Percentiles rank a stretch among this genome's conserved stretches.
Conservation (phyloP, 441 rosid genomes). For the Pelargonium australe region DNA sequence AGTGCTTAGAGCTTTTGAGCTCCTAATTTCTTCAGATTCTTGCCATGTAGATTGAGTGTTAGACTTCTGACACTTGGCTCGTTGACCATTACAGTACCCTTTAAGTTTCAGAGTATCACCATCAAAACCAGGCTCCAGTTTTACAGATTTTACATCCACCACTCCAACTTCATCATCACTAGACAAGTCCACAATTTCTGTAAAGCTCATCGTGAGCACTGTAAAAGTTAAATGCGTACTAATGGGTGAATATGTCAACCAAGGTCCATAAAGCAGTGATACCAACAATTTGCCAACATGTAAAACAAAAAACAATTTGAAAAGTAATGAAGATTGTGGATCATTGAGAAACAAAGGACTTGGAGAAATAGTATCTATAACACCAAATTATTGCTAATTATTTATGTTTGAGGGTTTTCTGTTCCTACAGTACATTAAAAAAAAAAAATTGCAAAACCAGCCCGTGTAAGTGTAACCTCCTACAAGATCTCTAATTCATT, state of each 20-base stretch:
- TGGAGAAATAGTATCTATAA: too few relatives aligned
- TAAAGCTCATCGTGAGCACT: not conserved
- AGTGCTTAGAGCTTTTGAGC: constrained; percentile 25
- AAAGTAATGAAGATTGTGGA: too few relatives aligned
- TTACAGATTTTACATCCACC: not conserved
- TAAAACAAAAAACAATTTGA: too few relatives aligned
- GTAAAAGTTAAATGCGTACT: not conserved
- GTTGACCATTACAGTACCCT: not conserved
- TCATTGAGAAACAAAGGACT: too few relatives aligned
- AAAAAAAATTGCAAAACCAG: too few relatives aligned
- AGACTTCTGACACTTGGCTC: too few relatives aligned
- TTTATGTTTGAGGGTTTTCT: too few relatives aligned
- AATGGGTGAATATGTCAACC: not conserved
- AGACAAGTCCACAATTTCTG: not conserved
- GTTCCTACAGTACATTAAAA: too few relatives aligned
- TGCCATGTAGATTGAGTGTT: not conserved
- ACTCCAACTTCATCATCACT: not conserved
- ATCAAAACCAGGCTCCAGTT: not conserved
- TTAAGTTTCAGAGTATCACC: not conserved
- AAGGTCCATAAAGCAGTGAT: not conserved
- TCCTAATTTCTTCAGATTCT: constrained; percentile 28
- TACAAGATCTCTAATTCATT: too few relatives aligned
- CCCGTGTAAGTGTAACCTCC: too few relatives aligned
- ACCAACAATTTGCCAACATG: constrained; percentile 9
- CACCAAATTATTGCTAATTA: too few relatives aligned